Conservation (phyloP, 1,139 yeast species). For the Nadsonia starkeyi-henricii region DNA sequence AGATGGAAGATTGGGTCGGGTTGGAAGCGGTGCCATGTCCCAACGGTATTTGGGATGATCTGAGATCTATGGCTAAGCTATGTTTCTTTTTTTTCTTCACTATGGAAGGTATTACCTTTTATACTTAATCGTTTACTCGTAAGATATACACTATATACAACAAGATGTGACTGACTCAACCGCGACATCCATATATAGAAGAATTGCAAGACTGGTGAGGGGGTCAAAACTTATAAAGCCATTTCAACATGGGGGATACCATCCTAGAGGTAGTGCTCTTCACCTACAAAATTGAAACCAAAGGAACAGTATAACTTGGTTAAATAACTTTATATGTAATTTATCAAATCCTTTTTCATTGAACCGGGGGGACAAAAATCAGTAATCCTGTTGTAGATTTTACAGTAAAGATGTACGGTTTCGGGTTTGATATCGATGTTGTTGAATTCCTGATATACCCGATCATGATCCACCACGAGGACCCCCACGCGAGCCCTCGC, state of each 20-base stretch:
- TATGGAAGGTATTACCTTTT: too few relatives aligned
- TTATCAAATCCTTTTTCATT: neutral
- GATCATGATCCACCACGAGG: neutral
- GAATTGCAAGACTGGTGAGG: too few relatives aligned
- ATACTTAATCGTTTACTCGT: too few relatives aligned
- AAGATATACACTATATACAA: too few relatives aligned
- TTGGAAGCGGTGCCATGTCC: too few relatives aligned
- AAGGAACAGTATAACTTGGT: neutral
- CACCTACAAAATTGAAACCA: neutral
- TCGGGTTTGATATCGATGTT: neutral
- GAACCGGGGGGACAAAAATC: neutral
- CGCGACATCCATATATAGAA: too few relatives aligned
- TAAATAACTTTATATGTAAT: neutral
- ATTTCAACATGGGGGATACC: neutral
- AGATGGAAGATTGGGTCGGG: too few relatives aligned
- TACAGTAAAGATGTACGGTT: neutral
- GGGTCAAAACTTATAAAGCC: neutral
- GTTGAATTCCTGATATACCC: neutral
- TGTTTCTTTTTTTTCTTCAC: too few relatives aligned
- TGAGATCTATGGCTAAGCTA: too few relatives aligned
- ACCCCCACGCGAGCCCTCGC: neutral
- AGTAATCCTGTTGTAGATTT: neutral
- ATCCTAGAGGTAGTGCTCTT: neutral
- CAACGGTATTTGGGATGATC: too few relatives aligned
- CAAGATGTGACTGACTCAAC: too few relatives aligned